A percentile compares a stretch with the other conserved stretches of the same genome.
Conservation (phyloP, 2,329 filamentous ascomycete species). For the Cytospora chrysosperma region DNA sequence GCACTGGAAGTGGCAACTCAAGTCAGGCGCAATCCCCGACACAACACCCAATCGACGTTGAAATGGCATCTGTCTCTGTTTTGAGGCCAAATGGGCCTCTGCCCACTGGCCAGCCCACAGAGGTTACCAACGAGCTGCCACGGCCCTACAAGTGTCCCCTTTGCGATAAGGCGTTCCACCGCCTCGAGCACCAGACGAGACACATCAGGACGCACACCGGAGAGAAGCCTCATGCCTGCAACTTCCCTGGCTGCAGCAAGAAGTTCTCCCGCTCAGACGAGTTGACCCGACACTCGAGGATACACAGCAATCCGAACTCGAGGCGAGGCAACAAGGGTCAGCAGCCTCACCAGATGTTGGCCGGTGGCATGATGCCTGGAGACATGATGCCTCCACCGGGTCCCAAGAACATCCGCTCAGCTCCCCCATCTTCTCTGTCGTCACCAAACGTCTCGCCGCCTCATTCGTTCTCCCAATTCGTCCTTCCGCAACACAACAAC, state of each 20-base stretch:
- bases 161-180: slow-evolving; percentile 98
- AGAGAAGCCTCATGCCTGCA: slow-evolving; percentile 96
- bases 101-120: slow-evolving; percentile 59
- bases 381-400: slow-evolving; percentile 77
- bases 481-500: slow-evolving; percentile 42
- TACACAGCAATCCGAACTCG: slow-evolving; percentile 99
- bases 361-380: slow-evolving; percentile 48
- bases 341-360: slow-evolving; percentile 45
- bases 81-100: slow-evolving; percentile 63
- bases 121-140: slow-evolving; percentile 71
- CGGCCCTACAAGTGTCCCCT: slow-evolving; percentile 98
- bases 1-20: slow-evolving; percentile 25
- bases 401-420: slow-evolving; percentile 81
- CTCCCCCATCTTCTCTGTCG: slow-evolving; percentile 78
- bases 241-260: slow-evolving; percentile 87
- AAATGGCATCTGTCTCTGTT: slow-evolving; percentile 56
- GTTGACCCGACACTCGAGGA: slow-evolving; percentile 92
- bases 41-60: slow-evolving; percentile 33
- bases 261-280: slow-evolving; percentile 96
- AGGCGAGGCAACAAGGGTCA: slow-evolving; percentile 82
- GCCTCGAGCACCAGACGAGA: slow-evolving; percentile 85
- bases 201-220: slow-evolving; percentile 97
- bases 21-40: slow-evolving; percentile 31
- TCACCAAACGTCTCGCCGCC: slow-evolving; percentile 97
- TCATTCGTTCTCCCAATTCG: slow-evolving; percentile 79